A percentile compares a stretch with the other conserved stretches of the same genome.
phyloP scores from a whole-genome alignment of 2,329 filamentous ascomycete genomes.

The Corynespora cassiicola region DNA sequence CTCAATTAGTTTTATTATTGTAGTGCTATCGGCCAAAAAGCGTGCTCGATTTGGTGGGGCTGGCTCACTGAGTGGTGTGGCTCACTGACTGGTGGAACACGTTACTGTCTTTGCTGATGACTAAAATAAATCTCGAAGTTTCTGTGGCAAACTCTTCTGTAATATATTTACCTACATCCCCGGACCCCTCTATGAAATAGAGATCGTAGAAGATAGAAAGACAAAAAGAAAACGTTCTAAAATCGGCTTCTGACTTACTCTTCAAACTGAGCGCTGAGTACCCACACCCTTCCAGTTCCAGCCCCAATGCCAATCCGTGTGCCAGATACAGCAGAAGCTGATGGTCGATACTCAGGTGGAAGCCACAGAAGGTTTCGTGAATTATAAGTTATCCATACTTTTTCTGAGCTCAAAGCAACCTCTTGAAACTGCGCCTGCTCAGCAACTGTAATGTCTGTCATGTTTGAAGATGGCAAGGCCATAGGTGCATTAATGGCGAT shows the following conservation, averaged over 20 bases:
- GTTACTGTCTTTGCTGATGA: conserved; percentile 1
- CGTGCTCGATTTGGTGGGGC: conserved; percentile 8
- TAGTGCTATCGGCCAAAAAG: conserved; percentile 1
- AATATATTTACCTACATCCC: too few species aligned
- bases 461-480: too few species aligned
- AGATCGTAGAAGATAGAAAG: too few species aligned
- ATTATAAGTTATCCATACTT: conserved; percentile 11
- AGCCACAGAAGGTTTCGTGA: conserved; percentile 14
- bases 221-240: too few species aligned
- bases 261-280: conserved; percentile 10
- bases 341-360: conserved; percentile 16
- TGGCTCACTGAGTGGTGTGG: conserved; percentile 3
- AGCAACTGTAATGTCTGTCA: too few species aligned
- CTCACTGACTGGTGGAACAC: conserved; percentile 1
- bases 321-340: conserved; percentile 8
- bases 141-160: too few species aligned
- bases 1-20: conserved; percentile 4
- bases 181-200: too few species aligned
- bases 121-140: too few species aligned
- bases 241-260: too few species aligned
- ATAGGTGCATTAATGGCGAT: conserved; percentile 7
- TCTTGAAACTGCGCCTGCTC: too few species aligned
- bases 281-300: conserved; percentile 13
- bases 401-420: conserved; percentile 6
- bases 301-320: conserved; percentile 11